phyloP scores from a whole-genome alignment of 2,329 filamentous ascomycete genomes.

The Aspergillus niger region DNA sequence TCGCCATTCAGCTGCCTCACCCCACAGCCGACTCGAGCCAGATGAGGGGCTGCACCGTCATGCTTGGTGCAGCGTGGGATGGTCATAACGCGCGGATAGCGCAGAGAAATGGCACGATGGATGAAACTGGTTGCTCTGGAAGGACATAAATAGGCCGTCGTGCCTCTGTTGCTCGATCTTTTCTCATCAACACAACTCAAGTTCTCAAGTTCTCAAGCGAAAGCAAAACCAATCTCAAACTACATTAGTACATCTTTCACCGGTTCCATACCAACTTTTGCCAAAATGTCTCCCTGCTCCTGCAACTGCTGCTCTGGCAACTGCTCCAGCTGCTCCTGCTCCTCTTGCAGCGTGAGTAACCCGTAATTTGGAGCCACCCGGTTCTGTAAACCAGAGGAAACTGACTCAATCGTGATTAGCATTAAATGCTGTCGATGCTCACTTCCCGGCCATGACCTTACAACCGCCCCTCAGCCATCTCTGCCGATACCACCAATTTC shows the following conservation, averaged over 20 bases:
- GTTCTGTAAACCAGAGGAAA: too few relatives aligned
- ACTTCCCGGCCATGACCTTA: not conserved
- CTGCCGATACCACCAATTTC: not conserved
- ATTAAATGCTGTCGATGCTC: not conserved
- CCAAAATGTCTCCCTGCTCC: conserved; percentile 17
- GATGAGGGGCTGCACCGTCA: not conserved
- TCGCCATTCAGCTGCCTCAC: not conserved
- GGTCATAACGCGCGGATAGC: not conserved
- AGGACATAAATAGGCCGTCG: conserved; percentile 4
- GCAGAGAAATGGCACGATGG: not conserved
- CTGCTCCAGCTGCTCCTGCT: conserved; percentile 15
- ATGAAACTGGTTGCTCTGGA: not conserved
- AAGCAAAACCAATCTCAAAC: not conserved
- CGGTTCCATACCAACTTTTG: not conserved
- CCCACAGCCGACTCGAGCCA: not conserved
- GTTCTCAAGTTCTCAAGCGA: not conserved
- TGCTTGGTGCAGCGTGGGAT: not conserved
- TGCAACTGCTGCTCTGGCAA: conserved; percentile 16
- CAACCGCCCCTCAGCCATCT: not conserved
- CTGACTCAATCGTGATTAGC: not conserved
- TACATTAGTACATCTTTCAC: not conserved
- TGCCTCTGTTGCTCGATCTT: not conserved
- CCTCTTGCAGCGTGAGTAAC: conserved; percentile 12
- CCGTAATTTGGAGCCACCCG: not conserved
- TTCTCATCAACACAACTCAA: not conserved